Percentiles rank a stretch among this genome's conserved stretches.
Evolutionary conservation across 352 stramenopile genomes (phyloP).

Genomic region (Globisporangium orthogonon): DNA sequence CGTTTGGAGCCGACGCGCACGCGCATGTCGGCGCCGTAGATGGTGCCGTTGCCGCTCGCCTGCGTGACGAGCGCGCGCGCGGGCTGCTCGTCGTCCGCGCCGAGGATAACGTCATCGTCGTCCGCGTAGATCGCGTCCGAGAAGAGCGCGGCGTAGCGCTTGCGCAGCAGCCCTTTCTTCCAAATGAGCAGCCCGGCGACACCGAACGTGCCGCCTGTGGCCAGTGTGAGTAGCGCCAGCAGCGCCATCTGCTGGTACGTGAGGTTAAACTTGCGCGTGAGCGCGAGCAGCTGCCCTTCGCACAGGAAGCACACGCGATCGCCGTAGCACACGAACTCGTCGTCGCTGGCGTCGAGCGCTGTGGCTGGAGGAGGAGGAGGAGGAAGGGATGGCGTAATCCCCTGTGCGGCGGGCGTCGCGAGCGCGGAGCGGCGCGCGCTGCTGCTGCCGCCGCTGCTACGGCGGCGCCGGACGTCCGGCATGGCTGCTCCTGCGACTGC

Average conservation of each 20-base stretch:
- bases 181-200: conserved; percentile 65
- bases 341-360: background rate
- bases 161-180: conserved; percentile 61
- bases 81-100: conserved; percentile 1
- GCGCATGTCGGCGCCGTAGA: conserved; percentile 7
- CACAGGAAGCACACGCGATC: conserved; percentile 67
- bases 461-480: background rate
- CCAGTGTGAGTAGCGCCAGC: conserved; percentile 40
- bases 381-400: background rate
- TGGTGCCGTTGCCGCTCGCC: conserved; percentile 10
- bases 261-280: conserved; percentile 72
- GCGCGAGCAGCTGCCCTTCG: conserved; percentile 60
- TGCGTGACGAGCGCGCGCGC: conserved; percentile 9
- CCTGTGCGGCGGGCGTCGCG: background rate
- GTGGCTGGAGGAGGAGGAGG: too few species aligned
- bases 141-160: conserved; percentile 66
- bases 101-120: conserved; percentile 19
- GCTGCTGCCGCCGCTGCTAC: background rate
- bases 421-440: background rate
- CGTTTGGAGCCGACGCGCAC: conserved; percentile 3
- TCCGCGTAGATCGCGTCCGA: conserved; percentile 51
- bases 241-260: conserved; percentile 70
- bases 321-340: conserved; percentile 74
- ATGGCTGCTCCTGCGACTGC: background rate
- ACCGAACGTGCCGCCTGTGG: conserved; percentile 51